These are phyloP conservation scores for Penium margaritaceum DNA, from an alignment of 139 green algal species.

Conservation along the genomic window DNA sequence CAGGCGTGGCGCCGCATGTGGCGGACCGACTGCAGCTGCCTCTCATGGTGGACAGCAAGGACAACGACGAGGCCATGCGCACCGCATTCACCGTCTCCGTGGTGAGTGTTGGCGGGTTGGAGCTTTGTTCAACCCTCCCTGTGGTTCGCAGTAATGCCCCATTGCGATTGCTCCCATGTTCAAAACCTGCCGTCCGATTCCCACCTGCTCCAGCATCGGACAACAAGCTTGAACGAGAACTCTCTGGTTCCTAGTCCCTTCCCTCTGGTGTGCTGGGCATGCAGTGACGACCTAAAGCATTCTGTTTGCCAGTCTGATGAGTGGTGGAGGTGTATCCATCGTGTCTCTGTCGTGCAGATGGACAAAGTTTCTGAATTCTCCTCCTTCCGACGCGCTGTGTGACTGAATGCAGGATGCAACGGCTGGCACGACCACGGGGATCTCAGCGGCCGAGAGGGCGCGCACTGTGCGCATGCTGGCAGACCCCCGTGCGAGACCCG, in stretches of 20 bases:
- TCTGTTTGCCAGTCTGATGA: too few species aligned
- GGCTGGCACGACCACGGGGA: constrained; percentile 79
- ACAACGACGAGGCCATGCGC: constrained; percentile 79
- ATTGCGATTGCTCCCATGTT: too few species aligned
- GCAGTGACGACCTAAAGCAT: not conserved
- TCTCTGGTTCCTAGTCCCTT: not conserved
- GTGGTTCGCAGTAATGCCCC: too few species aligned
- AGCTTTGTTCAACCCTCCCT: not conserved
- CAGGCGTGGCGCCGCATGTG: constrained; percentile 52
- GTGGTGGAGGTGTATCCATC: too few species aligned
- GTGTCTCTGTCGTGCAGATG: too few species aligned
- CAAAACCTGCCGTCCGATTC: not conserved
- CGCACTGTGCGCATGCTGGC: constrained; percentile 73
- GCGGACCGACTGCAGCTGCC: constrained; percentile 78
- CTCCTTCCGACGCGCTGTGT: too few species aligned
- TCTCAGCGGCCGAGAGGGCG: constrained; percentile 82
- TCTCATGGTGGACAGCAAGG: constrained; percentile 78
- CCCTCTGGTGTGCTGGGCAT: not conserved
- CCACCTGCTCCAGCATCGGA: not conserved
- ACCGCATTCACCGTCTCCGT: constrained; percentile 87
- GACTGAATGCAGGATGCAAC: not conserved
- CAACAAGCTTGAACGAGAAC: too few species aligned
- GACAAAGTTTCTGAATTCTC: too few species aligned
- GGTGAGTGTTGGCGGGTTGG: constrained; percentile 6
- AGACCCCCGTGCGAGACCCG: constrained; percentile 44